Percentiles rank a stretch among this genome's conserved stretches.
Conservation (phyloP, 2,329 filamentous ascomycete genomes). For the Hypocrella siamensis region DNA sequence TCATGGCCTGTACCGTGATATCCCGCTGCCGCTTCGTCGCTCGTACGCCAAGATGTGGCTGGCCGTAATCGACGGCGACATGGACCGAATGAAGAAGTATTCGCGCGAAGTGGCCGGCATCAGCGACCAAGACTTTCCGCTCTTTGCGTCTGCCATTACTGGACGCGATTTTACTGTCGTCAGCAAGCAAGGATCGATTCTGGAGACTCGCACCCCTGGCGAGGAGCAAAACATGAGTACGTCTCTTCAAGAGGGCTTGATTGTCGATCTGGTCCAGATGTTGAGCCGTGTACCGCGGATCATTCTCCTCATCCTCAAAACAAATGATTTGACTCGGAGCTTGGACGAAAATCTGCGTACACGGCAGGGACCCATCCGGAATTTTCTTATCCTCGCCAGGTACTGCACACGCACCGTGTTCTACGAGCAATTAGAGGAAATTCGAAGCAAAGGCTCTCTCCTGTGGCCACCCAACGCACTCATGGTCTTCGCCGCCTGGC, state of each 20-base stretch:
- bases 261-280: slow-evolving; percentile 76
- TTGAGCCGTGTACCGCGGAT: slow-evolving; percentile 81
- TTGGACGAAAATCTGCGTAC: slow-evolving; percentile 85
- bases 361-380: slow-evolving; percentile 46
- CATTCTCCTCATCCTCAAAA: slow-evolving; percentile 91
- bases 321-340: slow-evolving; percentile 87
- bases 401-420: slow-evolving; percentile 55
- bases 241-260: slow-evolving; percentile 72
- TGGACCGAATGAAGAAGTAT: slow-evolving; percentile 73
- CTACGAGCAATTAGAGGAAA: slow-evolving; percentile 45
- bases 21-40: slow-evolving; percentile 60
- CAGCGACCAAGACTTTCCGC: slow-evolving; percentile 75
- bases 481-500: slow-evolving; percentile 38
- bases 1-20: slow-evolving; percentile 90
- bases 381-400: slow-evolving; percentile 51
- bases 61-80: slow-evolving; percentile 81
- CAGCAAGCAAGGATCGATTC: slow-evolving; percentile 39
- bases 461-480: slow-evolving; percentile 41
- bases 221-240: slow-evolving; percentile 81
- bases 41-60: slow-evolving; percentile 97
- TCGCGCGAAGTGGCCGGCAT: slow-evolving; percentile 81
- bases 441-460: slow-evolving; percentile 36
- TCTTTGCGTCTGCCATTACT: slow-evolving; percentile 93
- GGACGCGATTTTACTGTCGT: slow-evolving; percentile 78
- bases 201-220: slow-evolving; percentile 44